These are phyloP conservation scores for Cantharellus anzutake DNA, from an alignment of 768 basidiomycete species.

Conservation along the genomic window DNA sequence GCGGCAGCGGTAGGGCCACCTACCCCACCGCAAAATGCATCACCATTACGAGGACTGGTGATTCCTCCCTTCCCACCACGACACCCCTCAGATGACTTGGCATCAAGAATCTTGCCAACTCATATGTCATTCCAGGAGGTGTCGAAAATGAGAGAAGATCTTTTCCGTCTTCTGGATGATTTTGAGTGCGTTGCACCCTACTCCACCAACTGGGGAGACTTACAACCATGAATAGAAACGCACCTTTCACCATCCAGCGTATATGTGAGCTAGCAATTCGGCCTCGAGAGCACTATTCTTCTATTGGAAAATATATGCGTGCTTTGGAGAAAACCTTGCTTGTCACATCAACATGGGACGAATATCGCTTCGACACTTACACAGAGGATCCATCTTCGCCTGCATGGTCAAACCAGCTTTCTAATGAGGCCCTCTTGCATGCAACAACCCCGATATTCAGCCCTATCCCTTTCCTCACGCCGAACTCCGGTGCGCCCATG, in stretches of 20 bases:
- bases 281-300: slow-evolving; percentile 53
- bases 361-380: slow-evolving; percentile 30
- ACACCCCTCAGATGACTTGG: slow-evolving; percentile 26
- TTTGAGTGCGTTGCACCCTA: slow-evolving; percentile 39
- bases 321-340: slow-evolving; percentile 67
- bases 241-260: slow-evolving; percentile 83
- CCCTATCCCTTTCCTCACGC: slow-evolving; percentile 76
- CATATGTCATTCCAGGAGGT: slow-evolving; percentile 46
- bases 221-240: slow-evolving; percentile 20
- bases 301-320: slow-evolving; percentile 72
- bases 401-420: slow-evolving; percentile 29
- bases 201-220: slow-evolving; percentile 3
- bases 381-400: slow-evolving; percentile 19
- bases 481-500: slow-evolving; percentile 50
- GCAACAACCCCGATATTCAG: slow-evolving; percentile 73
- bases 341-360: slow-evolving; percentile 63
- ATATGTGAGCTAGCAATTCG: slow-evolving; percentile 61
- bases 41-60: slow-evolving; percentile 38
- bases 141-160: slow-evolving; percentile 30
- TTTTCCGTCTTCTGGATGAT: slow-evolving; percentile 48
- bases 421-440: slow-evolving; percentile 13
- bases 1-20: neutral
- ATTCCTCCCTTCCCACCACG: slow-evolving; percentile 57
- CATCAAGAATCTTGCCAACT: slow-evolving; percentile 32
- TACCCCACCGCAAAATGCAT: slow-evolving; percentile 15